Conservation (phyloP, 345 rosid species). For the Eutrema japonicum region DNA sequence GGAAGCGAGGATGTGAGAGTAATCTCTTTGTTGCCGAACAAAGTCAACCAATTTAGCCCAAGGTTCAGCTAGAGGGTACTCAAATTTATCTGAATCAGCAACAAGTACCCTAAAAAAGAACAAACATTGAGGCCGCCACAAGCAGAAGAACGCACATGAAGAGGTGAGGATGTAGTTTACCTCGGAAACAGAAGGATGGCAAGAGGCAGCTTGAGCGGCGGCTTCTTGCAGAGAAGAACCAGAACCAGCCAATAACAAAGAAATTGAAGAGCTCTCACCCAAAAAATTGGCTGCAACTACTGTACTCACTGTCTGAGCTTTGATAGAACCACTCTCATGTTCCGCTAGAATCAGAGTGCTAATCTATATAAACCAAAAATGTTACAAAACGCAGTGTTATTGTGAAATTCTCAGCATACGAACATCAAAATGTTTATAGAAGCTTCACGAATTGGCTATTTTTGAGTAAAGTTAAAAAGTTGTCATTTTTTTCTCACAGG, state of each 20-base stretch:
- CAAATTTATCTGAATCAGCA: conserved; percentile 83
- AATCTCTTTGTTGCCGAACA: conserved; percentile 66
- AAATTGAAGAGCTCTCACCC: conserved; percentile 56
- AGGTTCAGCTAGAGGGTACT: conserved; percentile 76
- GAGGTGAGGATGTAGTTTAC: conserved; percentile 34
- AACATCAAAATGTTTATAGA: neutral
- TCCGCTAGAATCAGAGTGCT: conserved; percentile 85
- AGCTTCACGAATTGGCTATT: neutral
- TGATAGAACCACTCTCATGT: conserved; percentile 74
- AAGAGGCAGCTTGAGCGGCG: conserved; percentile 71
- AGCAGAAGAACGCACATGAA: neutral
- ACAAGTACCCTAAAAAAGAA: conserved; percentile 66
- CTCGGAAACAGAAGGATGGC: conserved; percentile 80
- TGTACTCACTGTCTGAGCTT: conserved; percentile 67
- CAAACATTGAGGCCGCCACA: conserved; percentile 3
- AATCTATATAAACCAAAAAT: conserved; percentile 42
- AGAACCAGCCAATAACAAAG: conserved; percentile 82
- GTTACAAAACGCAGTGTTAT: neutral
- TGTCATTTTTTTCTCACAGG: neutral
- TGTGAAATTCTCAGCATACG: neutral
- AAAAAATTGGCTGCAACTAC: conserved; percentile 76
- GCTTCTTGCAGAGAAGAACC: conserved; percentile 79
- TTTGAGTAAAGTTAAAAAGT: neutral
- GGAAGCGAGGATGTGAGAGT: conserved; percentile 77
- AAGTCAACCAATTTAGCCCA: conserved; percentile 84